Percentiles rank a stretch among this genome's conserved stretches.
Evolutionary conservation across 306 rosid genomes (phyloP).

Genomic region (Malus sieversii): DNA sequence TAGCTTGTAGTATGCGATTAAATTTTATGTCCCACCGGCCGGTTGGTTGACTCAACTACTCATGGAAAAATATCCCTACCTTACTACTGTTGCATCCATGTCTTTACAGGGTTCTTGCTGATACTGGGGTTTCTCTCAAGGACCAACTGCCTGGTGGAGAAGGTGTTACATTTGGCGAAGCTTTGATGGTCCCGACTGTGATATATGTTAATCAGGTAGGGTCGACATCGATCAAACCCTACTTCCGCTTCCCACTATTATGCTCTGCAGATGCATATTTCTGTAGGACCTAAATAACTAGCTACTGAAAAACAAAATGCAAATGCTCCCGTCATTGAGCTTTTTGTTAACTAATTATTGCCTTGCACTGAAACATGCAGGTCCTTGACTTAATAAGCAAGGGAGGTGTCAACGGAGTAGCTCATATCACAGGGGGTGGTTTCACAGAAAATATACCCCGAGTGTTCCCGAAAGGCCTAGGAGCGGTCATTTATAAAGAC

Average conservation of each 20-base stretch:
- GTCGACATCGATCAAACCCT: background rate
- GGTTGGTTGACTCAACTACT: background rate
- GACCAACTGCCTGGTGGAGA: conserved; percentile 61
- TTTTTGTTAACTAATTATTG: background rate
- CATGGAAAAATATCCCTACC: background rate
- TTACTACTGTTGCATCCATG: background rate
- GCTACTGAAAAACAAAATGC: background rate
- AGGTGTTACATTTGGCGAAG: conserved; percentile 56
- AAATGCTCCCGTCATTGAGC: background rate
- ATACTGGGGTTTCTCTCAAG: conserved; percentile 55
- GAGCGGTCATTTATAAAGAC: conserved; percentile 48
- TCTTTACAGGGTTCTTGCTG: conserved; percentile 54
- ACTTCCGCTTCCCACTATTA: background rate
- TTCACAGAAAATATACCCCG: conserved; percentile 89
- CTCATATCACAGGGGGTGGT: conserved; percentile 92
- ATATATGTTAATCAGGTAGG: conserved; percentile 82
- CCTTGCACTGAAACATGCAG: conserved; percentile 27
- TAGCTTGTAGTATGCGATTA: too few relatives aligned
- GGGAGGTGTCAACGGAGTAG: conserved; percentile 85
- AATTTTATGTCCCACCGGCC: background rate
- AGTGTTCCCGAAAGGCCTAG: conserved; percentile 78
- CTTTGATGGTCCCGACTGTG: conserved; percentile 81
- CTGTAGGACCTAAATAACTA: background rate
- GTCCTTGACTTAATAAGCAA: conserved; percentile 64
- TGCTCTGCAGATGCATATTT: background rate